A percentile compares a stretch with the other conserved stretches of the same genome.
Evolutionary conservation across 352 stramenopile species (phyloP).

Genomic region (Phytopythium sindhum): DNA sequence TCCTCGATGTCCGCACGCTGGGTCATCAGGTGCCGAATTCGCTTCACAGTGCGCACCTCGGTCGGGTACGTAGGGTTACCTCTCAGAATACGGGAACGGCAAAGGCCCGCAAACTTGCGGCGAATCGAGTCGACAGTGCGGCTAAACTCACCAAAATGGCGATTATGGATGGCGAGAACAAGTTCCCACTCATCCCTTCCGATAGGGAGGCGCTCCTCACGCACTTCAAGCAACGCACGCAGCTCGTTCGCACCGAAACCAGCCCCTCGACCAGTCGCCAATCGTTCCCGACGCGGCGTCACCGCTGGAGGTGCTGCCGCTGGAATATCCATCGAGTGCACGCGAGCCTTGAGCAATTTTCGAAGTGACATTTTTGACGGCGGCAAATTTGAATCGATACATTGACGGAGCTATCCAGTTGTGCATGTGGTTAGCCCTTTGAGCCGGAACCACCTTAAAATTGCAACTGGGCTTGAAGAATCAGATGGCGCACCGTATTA

Average conservation of each 20-base stretch:
- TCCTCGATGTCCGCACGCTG: neutral
- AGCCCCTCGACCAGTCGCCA: neutral
- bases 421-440: too few species aligned
- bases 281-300: too few species aligned
- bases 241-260: neutral
- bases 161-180: neutral
- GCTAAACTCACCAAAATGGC: neutral
- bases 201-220: neutral
- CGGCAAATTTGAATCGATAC: too few species aligned
- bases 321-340: too few species aligned
- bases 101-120: neutral
- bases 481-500: too few species aligned
- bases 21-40: neutral
- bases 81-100: neutral
- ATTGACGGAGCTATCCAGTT: too few species aligned
- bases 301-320: too few species aligned
- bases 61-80: neutral
- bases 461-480: too few species aligned
- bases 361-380: too few species aligned
- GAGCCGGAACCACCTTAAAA: too few species aligned
- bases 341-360: too few species aligned
- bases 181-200: constrained; percentile 2
- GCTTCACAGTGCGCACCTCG: neutral
- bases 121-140: neutral
- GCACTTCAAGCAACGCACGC: neutral